Percentiles rank a stretch among this genome's conserved stretches.
Conservation (phyloP, 2,329 filamentous ascomycete species). For the Cercospora sp. region DNA sequence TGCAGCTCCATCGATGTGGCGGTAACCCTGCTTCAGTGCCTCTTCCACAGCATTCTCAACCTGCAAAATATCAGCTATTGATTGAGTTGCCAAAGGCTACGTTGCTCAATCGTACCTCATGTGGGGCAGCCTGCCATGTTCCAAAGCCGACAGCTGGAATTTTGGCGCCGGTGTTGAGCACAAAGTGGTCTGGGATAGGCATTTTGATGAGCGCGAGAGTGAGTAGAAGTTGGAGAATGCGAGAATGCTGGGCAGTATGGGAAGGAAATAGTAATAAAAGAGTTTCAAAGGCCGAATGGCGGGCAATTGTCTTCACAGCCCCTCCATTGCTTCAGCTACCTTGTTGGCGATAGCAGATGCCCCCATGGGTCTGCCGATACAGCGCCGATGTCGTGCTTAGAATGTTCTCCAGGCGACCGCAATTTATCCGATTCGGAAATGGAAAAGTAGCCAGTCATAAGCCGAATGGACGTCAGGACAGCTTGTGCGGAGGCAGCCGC, state of each 20-base stretch:
- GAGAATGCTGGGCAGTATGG: neutral
- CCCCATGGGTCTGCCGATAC: slow-evolving; percentile 12
- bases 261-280: neutral
- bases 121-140: slow-evolving; percentile 41
- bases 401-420: neutral
- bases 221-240: neutral
- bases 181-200: slow-evolving; percentile 31
- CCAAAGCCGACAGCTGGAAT: slow-evolving; percentile 45
- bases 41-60: slow-evolving; percentile 31
- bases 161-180: slow-evolving; percentile 43
- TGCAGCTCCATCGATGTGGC: slow-evolving; percentile 43
- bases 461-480: neutral
- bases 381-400: slow-evolving; percentile 23
- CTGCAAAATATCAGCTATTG: slow-evolving; percentile 32
- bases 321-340: slow-evolving; percentile 15
- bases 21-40: slow-evolving; percentile 43
- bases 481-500: neutral
- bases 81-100: slow-evolving; percentile 34
- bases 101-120: slow-evolving; percentile 22
- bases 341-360: slow-evolving; percentile 15
- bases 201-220: slow-evolving; percentile 2
- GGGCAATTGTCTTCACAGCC: neutral
- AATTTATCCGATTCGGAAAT: neutral
- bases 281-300: neutral
- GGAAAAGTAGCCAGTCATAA: neutral